Conservation (phyloP, 2,329 filamentous ascomycete species). For the Huntiella decipiens region DNA sequence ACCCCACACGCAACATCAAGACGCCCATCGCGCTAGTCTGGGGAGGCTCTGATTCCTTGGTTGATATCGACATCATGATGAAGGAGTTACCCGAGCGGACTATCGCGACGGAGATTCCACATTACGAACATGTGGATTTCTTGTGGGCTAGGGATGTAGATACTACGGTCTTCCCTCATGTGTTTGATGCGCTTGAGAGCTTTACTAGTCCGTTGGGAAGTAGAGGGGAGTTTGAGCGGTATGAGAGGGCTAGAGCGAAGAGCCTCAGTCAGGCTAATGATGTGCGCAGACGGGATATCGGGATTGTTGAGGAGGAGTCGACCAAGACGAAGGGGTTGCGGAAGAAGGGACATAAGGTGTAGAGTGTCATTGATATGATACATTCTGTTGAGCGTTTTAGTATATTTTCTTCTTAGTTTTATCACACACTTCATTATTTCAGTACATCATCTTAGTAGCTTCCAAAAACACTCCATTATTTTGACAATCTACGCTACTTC, state of each 20-base stretch:
- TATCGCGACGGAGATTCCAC: constrained; percentile 65
- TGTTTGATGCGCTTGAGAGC: constrained; percentile 70
- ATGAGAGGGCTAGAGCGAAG: constrained; percentile 30
- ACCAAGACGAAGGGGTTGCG: too few species aligned
- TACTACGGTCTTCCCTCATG: constrained; percentile 68
- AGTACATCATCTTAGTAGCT: too few species aligned
- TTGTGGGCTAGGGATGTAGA: constrained; percentile 82
- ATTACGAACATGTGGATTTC: constrained; percentile 95
- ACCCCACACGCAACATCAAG: constrained; percentile 91
- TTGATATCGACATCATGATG: constrained; percentile 86
- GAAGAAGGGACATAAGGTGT: not conserved
- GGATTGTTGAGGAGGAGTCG: too few species aligned
- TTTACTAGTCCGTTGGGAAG: constrained; percentile 36
- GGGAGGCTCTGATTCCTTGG: constrained; percentile 79
- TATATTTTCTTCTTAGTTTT: too few species aligned
- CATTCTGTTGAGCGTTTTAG: too few species aligned
- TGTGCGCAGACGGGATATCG: not conserved
- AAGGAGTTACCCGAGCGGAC: constrained; percentile 73
- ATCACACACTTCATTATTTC: too few species aligned
- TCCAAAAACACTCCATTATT: too few species aligned
- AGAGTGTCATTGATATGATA: too few species aligned
- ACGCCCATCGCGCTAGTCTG: constrained; percentile 89
- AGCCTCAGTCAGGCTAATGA: constrained; percentile 20
- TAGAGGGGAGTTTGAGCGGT: constrained; percentile 40
- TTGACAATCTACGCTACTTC: constrained; percentile 10